Evolutionary conservation across 257 asterid genomes (phyloP).

Genomic region (Lithospermum erythrorhizon): DNA sequence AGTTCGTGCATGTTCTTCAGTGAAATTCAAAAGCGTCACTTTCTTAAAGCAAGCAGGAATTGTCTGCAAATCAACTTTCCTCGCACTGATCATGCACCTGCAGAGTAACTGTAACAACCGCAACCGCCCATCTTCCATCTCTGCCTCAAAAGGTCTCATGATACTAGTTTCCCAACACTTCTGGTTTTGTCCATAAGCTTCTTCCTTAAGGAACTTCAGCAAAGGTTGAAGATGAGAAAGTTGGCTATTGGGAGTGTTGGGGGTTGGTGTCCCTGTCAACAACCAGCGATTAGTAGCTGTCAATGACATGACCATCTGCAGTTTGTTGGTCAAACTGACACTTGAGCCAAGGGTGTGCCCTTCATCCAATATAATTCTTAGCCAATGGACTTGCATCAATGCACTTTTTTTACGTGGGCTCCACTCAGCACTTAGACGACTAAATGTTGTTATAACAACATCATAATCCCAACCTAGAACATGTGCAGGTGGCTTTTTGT

Average conservation of each 20-base stretch:
- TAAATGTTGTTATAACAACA: constrained; percentile 87
- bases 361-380: constrained; percentile 85
- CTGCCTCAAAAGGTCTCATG: constrained; percentile 81
- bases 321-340: constrained; percentile 75
- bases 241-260: constrained; percentile 93
- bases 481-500: constrained; percentile 67
- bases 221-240: constrained; percentile 80
- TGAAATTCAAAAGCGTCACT: constrained; percentile 58
- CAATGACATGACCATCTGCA: constrained; percentile 83
- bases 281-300: constrained; percentile 87
- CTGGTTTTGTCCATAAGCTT: constrained; percentile 66
- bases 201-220: constrained; percentile 90
- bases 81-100: constrained; percentile 94
- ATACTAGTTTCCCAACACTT: constrained; percentile 92
- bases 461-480: constrained; percentile 93
- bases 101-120: constrained; percentile 74
- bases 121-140: constrained; percentile 89
- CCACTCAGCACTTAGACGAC: constrained; percentile 96
- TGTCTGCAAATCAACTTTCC: constrained; percentile 69
- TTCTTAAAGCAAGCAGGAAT: constrained; percentile 90
- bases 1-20: constrained; percentile 76
- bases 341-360: constrained; percentile 98
- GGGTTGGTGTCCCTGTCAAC: constrained; percentile 96
- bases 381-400: constrained; percentile 93
- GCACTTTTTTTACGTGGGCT: constrained; percentile 64